These are phyloP conservation scores for Epichloe festucae DNA, from an alignment of 2,329 filamentous ascomycete species.

Conservation along the genomic window DNA sequence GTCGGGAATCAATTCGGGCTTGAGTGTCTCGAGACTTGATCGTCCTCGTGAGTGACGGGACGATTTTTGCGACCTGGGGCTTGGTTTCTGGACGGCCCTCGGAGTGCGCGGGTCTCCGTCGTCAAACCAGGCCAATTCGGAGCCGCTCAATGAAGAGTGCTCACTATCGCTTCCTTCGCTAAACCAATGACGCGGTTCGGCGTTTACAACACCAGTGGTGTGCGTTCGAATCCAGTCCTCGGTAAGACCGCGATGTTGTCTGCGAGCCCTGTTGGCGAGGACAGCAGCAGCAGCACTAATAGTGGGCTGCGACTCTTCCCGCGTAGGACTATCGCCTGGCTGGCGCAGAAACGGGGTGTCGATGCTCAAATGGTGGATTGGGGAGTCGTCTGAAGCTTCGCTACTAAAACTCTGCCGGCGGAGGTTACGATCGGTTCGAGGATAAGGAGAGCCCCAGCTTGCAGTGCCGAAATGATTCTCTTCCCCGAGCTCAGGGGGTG, in stretches of 20 bases:
- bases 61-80: constrained; percentile 8
- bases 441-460: constrained; percentile 88
- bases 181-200: constrained; percentile 68
- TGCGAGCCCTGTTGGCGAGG: constrained; percentile 48
- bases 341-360: constrained; percentile 49
- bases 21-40: constrained; percentile 45
- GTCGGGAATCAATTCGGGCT: constrained; percentile 17
- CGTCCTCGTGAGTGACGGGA: constrained; percentile 31
- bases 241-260: constrained; percentile 51
- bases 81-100: constrained; percentile 21
- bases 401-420: constrained; percentile 42
- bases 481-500: constrained; percentile 21
- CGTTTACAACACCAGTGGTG: constrained; percentile 55
- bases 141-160: constrained; percentile 61
- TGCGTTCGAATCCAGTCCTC: constrained; percentile 82
- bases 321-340: constrained; percentile 27
- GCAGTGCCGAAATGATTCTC: constrained; percentile 49
- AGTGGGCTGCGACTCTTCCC: constrained; percentile 17
- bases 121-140: constrained; percentile 40
- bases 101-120: constrained; percentile 36
- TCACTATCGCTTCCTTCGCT: constrained; percentile 63
- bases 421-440: constrained; percentile 44
- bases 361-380: constrained; percentile 48
- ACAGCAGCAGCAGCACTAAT: constrained; percentile 46
- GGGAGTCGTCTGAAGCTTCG: constrained; percentile 46